These are phyloP conservation scores for Scortechinia acanthostroma DNA, from an alignment of 2,329 filamentous ascomycete genomes.

Conservation along the genomic window DNA sequence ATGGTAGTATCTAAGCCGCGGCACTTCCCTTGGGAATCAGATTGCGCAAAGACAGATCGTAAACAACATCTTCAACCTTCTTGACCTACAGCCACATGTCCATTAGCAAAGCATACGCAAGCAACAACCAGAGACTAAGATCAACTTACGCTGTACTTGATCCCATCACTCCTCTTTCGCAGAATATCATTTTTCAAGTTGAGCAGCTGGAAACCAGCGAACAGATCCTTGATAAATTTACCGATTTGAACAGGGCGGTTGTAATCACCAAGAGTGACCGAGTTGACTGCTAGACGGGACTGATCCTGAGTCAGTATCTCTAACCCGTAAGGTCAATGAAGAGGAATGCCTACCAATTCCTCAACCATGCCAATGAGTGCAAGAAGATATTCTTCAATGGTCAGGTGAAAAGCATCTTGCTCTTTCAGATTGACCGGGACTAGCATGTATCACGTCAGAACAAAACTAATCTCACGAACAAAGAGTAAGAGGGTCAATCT, in stretches of 20 bases:
- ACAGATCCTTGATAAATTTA: slow-evolving; percentile 62
- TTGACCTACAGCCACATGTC: slow-evolving; percentile 39
- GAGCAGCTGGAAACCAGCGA: slow-evolving; percentile 63
- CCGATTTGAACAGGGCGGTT: slow-evolving; percentile 55
- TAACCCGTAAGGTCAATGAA: neutral
- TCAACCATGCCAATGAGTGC: slow-evolving; percentile 58
- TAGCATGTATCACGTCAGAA: slow-evolving; percentile 13
- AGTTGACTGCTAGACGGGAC: slow-evolving; percentile 61
- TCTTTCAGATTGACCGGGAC: slow-evolving; percentile 63
- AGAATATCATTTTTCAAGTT: slow-evolving; percentile 65
- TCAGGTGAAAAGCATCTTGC: slow-evolving; percentile 58
- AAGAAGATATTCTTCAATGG: slow-evolving; percentile 64
- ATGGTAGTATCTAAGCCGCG: no score
- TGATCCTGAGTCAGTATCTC: neutral
- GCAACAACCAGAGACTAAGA: neutral
- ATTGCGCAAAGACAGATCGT: slow-evolving; percentile 59
- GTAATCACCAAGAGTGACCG: slow-evolving; percentile 62
- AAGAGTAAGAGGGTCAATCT: slow-evolving; percentile 5
- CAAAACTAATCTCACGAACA: neutral
- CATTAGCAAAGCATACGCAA: no score
- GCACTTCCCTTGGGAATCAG: slow-evolving; percentile 28
- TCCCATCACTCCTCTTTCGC: slow-evolving; percentile 54
- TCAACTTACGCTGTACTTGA: slow-evolving; percentile 45
- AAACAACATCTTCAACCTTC: slow-evolving; percentile 68
- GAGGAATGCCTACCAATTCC: slow-evolving; percentile 42